phyloP scores from a whole-genome alignment of 1,139 yeast species.

The Sugiyamaella pinicola region DNA sequence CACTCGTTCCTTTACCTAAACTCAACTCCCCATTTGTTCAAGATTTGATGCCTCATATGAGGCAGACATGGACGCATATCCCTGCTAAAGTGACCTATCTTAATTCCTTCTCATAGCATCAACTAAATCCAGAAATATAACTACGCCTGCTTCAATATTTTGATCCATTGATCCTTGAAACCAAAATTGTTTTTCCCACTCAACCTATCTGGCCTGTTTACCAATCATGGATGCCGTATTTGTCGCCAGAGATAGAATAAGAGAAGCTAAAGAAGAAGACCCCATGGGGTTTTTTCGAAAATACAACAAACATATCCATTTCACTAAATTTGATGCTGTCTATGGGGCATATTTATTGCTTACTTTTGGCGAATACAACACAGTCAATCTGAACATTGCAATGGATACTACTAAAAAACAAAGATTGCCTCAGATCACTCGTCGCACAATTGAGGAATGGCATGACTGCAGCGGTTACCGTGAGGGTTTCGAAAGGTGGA shows the following conservation, averaged over 20 bases:
- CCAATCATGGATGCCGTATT: constrained; percentile 3
- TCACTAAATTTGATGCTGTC: constrained; percentile 9
- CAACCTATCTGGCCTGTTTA: background rate
- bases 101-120: background rate
- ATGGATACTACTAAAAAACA: background rate
- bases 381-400: background rate
- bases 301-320: constrained; percentile 8
- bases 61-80: background rate
- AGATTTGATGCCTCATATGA: background rate
- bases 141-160: too few relatives aligned
- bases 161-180: too few relatives aligned
- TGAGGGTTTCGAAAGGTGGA: constrained; percentile 5
- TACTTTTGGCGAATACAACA: constrained; percentile 3
- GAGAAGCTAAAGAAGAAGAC: constrained; percentile 3
- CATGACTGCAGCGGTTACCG: background rate
- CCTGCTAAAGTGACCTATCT: background rate
- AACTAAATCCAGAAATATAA: background rate
- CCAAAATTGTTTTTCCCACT: too few relatives aligned
- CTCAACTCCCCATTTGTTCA: too few relatives aligned
- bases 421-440: constrained; percentile 6
- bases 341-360: constrained; percentile 7
- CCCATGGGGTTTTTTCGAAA: constrained; percentile 5
- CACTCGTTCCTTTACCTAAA: too few relatives aligned
- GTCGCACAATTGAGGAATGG: constrained; percentile 10
- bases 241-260: constrained; percentile 1